Evolutionary conservation across 2,329 filamentous ascomycete species (phyloP), one percentile per base, ranked within the genome.

Genomic region (Botryosphaeria dothidea): DNA sequence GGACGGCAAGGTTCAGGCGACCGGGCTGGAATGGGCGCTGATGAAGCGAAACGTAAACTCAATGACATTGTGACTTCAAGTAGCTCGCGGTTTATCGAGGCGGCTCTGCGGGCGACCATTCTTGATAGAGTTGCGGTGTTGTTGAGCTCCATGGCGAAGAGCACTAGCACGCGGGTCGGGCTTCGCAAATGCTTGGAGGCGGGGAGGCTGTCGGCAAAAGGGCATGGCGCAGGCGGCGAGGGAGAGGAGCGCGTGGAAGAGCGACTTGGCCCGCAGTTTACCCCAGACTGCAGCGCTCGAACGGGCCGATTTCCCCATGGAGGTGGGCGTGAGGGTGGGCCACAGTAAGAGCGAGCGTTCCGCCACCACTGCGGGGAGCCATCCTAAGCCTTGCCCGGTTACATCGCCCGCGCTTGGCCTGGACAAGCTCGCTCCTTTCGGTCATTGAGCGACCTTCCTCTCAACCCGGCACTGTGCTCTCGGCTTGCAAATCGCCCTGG

Each of bases 261-360:
- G 3, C 4, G 15, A 19, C 29, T 13, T 15, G 8, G 23, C 36
- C 2, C 21, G 9, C 34, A 17, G 17, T n/a, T 25, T 60, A 45
- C 56, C 56, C 56, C 56, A 60, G 56, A 60, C 56, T 29, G 54
- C 27, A 19, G 56, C 56, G 56, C 41, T 27, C 17, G 7, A 5
- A 31, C 56, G 56, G 56, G 25, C 56, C 56, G 56, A 60, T 60
- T 60, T 60, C 56, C 41, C 56, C 56, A 60, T 34, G 41, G 41
- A 57, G 45, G 45, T 25, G 45, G 17, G 45, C 45, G 21, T 25
- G 38, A 15, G 38, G 38, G 38, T 13, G 38, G 15, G n/a, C n/a
- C n/a, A n/a, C n/a, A n/a, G n/a, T n/a, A n/a, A n/a, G n/a, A n/a
- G n/a, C 27, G 27, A 34, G 27, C 29, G 17, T 17, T 23, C 54